A percentile compares a stretch with the other conserved stretches of the same genome.
phyloP scores from a whole-genome alignment of 108 stramenopile genomes.

The Skeletonema menzelii region DNA sequence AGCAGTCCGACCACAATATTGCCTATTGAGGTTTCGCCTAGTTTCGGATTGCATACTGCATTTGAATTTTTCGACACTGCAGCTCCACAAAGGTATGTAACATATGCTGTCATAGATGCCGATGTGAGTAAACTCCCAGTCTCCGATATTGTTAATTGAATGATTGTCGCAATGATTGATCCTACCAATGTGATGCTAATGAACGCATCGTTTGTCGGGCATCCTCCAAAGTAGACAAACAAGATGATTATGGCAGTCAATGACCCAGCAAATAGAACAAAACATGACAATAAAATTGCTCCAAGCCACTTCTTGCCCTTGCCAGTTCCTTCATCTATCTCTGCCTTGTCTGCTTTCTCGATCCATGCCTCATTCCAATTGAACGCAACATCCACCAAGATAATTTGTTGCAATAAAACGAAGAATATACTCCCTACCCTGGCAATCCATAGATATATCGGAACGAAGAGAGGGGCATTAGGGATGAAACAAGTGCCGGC shows the following conservation, averaged over 20 bases:
- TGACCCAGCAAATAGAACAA: conserved; percentile 64
- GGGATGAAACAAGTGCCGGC: conserved; percentile 70
- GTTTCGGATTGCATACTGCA: conserved; percentile 78
- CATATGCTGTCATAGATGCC: conserved; percentile 82
- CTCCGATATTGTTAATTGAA: conserved; percentile 69
- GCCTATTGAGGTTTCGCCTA: conserved; percentile 68
- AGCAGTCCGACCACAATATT: conserved; percentile 77
- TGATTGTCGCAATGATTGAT: conserved; percentile 51
- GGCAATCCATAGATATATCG: conserved; percentile 69
- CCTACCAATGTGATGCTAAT: conserved; percentile 82
- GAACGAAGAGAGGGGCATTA: conserved; percentile 73
- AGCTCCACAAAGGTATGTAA: conserved; percentile 80
- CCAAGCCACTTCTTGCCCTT: conserved; percentile 78
- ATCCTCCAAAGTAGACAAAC: conserved; percentile 82
- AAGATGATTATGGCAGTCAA: conserved; percentile 73
- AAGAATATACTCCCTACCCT: conserved; percentile 76
- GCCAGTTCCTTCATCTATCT: conserved; percentile 60
- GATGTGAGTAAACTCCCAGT: conserved; percentile 85
- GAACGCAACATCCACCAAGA: conserved; percentile 86
- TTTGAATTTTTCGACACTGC: conserved; percentile 77
- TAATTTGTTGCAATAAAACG: conserved; percentile 76
- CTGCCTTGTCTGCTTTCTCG: conserved; percentile 70
- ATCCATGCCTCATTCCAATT: conserved; percentile 90
- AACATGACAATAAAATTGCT: conserved; percentile 76
- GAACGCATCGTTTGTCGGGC: conserved; percentile 75